phyloP scores from a whole-genome alignment of 176 grass and related monocot species.

The Tillandsia fasciculata region DNA sequence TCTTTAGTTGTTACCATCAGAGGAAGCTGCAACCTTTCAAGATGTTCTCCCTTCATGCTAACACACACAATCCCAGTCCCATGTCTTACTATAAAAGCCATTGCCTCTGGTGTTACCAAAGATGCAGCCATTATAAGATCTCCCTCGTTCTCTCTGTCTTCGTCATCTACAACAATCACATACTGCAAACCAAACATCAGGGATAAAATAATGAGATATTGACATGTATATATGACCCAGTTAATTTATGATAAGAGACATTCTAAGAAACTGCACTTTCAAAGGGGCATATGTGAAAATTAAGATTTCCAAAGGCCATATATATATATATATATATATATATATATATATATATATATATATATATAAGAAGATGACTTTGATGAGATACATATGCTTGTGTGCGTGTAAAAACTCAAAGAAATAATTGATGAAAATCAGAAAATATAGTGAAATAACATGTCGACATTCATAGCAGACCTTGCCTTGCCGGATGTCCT shows the following conservation, averaged over 20 bases:
- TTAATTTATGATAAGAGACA: background rate
- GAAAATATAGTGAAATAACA: slow-evolving; percentile 4
- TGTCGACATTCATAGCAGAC: slow-evolving; percentile 25
- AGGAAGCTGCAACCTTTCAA: slow-evolving; percentile 77
- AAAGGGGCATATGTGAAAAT: no score
- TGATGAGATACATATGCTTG: no score
- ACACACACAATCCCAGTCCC: slow-evolving; percentile 96
- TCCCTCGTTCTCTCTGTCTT: slow-evolving; percentile 92
- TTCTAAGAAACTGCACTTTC: background rate
- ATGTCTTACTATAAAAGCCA: slow-evolving; percentile 86
- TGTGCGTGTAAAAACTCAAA: no score
- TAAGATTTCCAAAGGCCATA: no score
- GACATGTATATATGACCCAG: no score
- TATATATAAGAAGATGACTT: background rate
- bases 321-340: no score
- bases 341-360: no score
- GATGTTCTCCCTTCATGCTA: slow-evolving; percentile 95
- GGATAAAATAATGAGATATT: background rate
- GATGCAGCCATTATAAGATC: slow-evolving; percentile 99
- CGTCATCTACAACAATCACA: slow-evolving; percentile 92
- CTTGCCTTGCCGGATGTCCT: slow-evolving; percentile 80
- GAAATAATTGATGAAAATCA: slow-evolving; percentile 2
- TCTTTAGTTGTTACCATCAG: slow-evolving; percentile 80
- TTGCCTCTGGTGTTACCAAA: slow-evolving; percentile 76
- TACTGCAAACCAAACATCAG: slow-evolving; percentile 37